These are phyloP conservation scores for Stagonosporopsis vannaccii DNA, from an alignment of 2,329 filamentous ascomycete species.

Conservation along the genomic window DNA sequence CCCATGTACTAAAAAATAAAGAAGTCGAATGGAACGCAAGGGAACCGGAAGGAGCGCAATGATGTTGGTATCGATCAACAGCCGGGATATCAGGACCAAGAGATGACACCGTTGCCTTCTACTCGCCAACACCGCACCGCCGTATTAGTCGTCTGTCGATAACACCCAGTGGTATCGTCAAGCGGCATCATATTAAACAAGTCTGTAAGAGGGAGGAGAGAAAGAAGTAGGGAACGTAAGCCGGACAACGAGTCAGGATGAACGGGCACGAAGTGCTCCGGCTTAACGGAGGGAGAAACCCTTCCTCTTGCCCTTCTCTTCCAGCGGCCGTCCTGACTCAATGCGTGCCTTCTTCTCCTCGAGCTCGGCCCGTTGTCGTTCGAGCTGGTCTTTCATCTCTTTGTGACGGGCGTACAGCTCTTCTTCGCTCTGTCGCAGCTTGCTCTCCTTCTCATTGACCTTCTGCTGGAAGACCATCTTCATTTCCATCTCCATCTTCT, in stretches of 20 bases:
- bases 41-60: conserved; percentile 50
- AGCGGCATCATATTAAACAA: conserved; percentile 51
- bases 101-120: conserved; percentile 43
- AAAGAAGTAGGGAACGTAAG: conserved; percentile 44
- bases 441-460: conserved; percentile 99
- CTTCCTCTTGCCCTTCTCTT: conserved; percentile 99
- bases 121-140: conserved; percentile 39
- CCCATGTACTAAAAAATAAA: conserved; percentile 49
- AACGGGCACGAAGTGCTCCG: conserved; percentile 9
- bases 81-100: conserved; percentile 49
- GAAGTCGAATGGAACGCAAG: conserved; percentile 41
- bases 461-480: conserved; percentile 99
- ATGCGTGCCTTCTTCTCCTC: conserved; percentile 98
- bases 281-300: conserved; percentile 94
- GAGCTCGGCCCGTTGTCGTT: conserved; percentile 90
- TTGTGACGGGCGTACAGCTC: conserved; percentile 97
- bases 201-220: conserved; percentile 49
- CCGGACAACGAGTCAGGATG: conserved; percentile 35
- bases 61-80: conserved; percentile 55
- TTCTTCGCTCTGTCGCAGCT: conserved; percentile 98
- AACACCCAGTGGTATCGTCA: conserved; percentile 52
- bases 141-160: conserved; percentile 49
- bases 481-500: conserved; percentile 99
- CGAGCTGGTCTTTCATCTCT: conserved; percentile 99
- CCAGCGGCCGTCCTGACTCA: conserved; percentile 93